Evolutionary conservation across 2,329 filamentous ascomycete genomes (phyloP).

Genomic region (Aspergillus uvarum): DNA sequence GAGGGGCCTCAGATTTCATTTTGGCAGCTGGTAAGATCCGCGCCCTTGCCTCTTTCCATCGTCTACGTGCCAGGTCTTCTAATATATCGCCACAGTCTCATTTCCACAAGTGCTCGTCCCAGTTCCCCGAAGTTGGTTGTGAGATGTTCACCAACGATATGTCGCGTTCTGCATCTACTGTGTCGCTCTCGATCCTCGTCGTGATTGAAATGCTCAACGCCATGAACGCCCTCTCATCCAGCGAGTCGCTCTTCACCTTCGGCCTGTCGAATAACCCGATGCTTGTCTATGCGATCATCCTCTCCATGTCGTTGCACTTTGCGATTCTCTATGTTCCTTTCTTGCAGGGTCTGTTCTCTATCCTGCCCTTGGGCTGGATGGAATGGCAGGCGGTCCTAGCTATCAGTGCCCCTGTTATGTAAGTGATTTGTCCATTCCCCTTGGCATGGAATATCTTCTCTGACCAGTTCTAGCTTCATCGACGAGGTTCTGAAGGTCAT

Average conservation of each 20-base stretch:
- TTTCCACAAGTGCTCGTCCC: conserved; percentile 86
- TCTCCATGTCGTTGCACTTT: conserved; percentile 95
- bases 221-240: conserved; percentile 95
- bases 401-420: conserved; percentile 92
- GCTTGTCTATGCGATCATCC: conserved; percentile 86
- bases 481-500: conserved; percentile 80
- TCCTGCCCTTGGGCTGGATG: conserved; percentile 76
- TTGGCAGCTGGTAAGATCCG: conserved; percentile 66
- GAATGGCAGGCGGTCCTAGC: conserved; percentile 91
- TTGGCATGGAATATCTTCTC: conserved; percentile 6
- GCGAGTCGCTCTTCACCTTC: conserved; percentile 87
- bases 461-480: conserved; percentile 59
- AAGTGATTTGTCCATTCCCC: conserved; percentile 47
- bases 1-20: conserved; percentile 89
- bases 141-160: conserved; percentile 84
- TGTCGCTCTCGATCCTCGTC: conserved; percentile 86
- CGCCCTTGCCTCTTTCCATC: not conserved
- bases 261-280: conserved; percentile 99
- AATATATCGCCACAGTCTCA: conserved; percentile 54
- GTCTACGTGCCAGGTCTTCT: conserved; percentile 5
- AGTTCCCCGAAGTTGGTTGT: conserved; percentile 88
- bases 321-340: conserved; percentile 88
- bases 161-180: conserved; percentile 85
- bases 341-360: conserved; percentile 84
- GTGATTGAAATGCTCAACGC: conserved; percentile 99